A percentile compares a stretch with the other conserved stretches of the same genome.
Conservation (phyloP, 306 rosid species). For the Lithocarpus polystachyus region DNA sequence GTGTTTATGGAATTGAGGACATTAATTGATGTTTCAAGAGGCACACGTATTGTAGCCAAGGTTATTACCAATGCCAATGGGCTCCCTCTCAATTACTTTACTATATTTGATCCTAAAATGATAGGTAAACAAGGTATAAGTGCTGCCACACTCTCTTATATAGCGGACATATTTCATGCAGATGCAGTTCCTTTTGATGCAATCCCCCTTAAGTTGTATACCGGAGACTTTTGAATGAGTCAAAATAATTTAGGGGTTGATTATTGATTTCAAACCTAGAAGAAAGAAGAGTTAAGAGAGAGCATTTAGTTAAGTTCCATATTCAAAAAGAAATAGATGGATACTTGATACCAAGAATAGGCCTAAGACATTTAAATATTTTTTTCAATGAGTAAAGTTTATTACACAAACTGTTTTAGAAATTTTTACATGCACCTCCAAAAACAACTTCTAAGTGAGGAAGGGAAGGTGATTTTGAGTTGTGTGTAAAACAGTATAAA, state of each 20-base stretch:
- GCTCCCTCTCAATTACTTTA: constrained; percentile 10
- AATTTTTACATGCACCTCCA: too few relatives aligned
- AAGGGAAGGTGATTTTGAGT: too few relatives aligned
- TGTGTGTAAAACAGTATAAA: too few relatives aligned
- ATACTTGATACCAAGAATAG: too few relatives aligned
- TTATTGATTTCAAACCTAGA: not conserved
- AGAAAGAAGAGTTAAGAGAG: too few relatives aligned
- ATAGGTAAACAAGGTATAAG: not conserved
- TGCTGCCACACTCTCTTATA: not conserved
- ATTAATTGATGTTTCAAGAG: constrained; percentile 23
- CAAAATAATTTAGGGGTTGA: too few relatives aligned
- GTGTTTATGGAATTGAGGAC: constrained; percentile 13
- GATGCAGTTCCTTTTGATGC: constrained; percentile 20
- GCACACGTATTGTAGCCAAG: constrained; percentile 24
- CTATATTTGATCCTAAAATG: constrained; percentile 11
- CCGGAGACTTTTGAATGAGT: constrained; percentile 31
- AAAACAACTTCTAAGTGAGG: too few relatives aligned
- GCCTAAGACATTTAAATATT: too few relatives aligned
- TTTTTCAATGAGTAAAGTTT: too few relatives aligned
- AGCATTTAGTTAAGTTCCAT: too few relatives aligned
- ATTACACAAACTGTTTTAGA: too few relatives aligned
- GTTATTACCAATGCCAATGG: not conserved
- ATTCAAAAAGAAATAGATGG: too few relatives aligned
- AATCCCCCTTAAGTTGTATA: not conserved
- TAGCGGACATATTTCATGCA: constrained; percentile 18